Evolutionary conservation across 805 yeast genomes (phyloP).

Genomic region (Wickerhamiella brachini): DNA sequence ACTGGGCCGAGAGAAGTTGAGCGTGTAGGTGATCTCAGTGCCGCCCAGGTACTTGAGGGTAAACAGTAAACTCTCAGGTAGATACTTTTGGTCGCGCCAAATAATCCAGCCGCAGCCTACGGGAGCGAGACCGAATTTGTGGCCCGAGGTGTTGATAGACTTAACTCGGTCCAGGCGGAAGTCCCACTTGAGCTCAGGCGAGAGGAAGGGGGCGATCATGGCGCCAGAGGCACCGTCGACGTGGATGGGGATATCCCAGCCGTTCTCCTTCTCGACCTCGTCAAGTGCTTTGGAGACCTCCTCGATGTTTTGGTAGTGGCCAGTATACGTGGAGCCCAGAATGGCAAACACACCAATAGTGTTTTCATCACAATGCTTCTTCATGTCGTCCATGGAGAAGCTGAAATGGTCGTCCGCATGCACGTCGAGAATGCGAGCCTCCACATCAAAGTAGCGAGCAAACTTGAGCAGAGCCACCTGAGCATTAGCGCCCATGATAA

Average conservation of each 20-base stretch:
- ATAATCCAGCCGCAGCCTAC: slow-evolving; percentile 91
- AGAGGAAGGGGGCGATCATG: slow-evolving; percentile 71
- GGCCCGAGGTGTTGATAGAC: slow-evolving; percentile 83
- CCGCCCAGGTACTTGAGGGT: slow-evolving; percentile 79
- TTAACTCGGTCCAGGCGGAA: slow-evolving; percentile 63
- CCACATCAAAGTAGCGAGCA: slow-evolving; percentile 88
- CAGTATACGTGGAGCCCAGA: slow-evolving; percentile 85
- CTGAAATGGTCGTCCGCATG: slow-evolving; percentile 45
- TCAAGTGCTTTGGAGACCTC: slow-evolving; percentile 51
- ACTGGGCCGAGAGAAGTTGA: slow-evolving; percentile 88
- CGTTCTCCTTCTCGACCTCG: slow-evolving; percentile 51
- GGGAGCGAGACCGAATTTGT: slow-evolving; percentile 79
- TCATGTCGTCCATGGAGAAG: slow-evolving; percentile 46
- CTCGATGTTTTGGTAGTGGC: slow-evolving; percentile 72
- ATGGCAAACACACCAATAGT: slow-evolving; percentile 85
- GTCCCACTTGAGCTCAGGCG: slow-evolving; percentile 73
- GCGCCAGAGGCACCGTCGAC: slow-evolving; percentile 94
- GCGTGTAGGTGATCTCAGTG: slow-evolving; percentile 69
- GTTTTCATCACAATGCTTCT: slow-evolving; percentile 67
- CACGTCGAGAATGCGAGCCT: slow-evolving; percentile 61
- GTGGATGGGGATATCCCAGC: slow-evolving; percentile 64
- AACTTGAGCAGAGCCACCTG: slow-evolving; percentile 92
- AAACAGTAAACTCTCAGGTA: slow-evolving; percentile 64
- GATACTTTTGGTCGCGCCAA: slow-evolving; percentile 51
- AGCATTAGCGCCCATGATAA: slow-evolving; percentile 82